These are phyloP conservation scores for Vickermania ingenoplastis DNA, from an alignment of 208 protist genomes.

Conservation along the genomic window DNA sequence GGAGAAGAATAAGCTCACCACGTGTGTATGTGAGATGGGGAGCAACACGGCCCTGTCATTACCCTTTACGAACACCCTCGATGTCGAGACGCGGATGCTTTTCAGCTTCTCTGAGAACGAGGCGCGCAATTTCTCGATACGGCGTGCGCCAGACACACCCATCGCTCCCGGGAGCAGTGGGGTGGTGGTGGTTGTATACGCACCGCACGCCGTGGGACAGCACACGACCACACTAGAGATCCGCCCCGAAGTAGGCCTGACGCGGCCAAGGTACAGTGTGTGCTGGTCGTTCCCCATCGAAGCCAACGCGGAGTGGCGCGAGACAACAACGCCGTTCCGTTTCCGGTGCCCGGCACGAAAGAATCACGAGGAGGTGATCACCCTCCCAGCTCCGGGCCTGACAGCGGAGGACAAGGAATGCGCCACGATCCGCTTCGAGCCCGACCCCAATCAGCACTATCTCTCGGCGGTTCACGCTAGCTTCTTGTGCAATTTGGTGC, in stretches of 20 bases:
- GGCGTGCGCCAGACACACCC: slow-evolving; percentile 5
- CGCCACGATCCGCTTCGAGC: slow-evolving; percentile 24
- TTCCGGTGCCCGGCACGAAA: slow-evolving; percentile 48
- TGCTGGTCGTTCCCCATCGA: slow-evolving; percentile 69
- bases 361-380: slow-evolving; percentile 35
- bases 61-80: slow-evolving; percentile 73
- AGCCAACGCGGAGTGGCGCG: slow-evolving; percentile 69
- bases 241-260: slow-evolving; percentile 15
- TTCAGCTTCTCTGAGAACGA: slow-evolving; percentile 20
- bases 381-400: slow-evolving; percentile 37
- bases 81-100: slow-evolving; percentile 22
- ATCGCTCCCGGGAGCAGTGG: slow-evolving; percentile 32
- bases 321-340: slow-evolving; percentile 28
- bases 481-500: slow-evolving; percentile 24
- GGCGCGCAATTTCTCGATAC: slow-evolving; percentile 23
- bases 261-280: slow-evolving; percentile 23
- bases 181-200: slow-evolving; percentile 52
- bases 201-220: slow-evolving; percentile 45
- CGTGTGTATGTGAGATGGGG: slow-evolving; percentile 44
- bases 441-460: slow-evolving; percentile 40
- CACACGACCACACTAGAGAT: slow-evolving; percentile 51
- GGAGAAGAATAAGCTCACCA: slow-evolving; percentile 21
- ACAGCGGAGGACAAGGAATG: slow-evolving; percentile 15
- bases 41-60: slow-evolving; percentile 25
- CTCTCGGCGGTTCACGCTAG: slow-evolving; percentile 19